These are phyloP conservation scores for Lachnellula suecica DNA, from an alignment of 2,329 filamentous ascomycete genomes.

Conservation along the genomic window DNA sequence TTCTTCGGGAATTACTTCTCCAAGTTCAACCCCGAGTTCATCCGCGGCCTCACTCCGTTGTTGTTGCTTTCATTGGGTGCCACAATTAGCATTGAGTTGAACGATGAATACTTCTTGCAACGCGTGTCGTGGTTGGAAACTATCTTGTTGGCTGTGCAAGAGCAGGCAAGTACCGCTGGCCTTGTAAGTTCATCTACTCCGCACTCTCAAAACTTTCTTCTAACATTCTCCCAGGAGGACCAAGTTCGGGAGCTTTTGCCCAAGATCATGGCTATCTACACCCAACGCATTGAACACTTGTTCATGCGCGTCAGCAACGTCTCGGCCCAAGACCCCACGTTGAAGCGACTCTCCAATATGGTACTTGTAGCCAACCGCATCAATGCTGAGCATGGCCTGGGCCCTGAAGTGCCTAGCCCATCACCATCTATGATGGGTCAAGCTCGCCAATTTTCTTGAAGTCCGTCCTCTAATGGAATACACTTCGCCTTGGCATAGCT, in stretches of 20 bases:
- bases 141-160: conserved; percentile 52
- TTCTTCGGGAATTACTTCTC: conserved; percentile 58
- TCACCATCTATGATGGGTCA: conserved; percentile 10
- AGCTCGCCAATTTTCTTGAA: conserved; percentile 10
- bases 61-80: conserved; percentile 64
- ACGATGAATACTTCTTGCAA: conserved; percentile 50
- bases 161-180: conserved; percentile 26
- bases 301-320: conserved; percentile 50
- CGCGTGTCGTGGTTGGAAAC: conserved; percentile 62
- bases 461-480: background rate
- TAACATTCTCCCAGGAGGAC: conserved; percentile 44
- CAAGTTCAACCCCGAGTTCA: conserved; percentile 50
- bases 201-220: conserved; percentile 6
- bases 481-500: conserved; percentile 1
- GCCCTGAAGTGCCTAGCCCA: conserved; percentile 7
- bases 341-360: conserved; percentile 49
- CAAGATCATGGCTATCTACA: conserved; percentile 55
- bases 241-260: conserved; percentile 56
- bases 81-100: conserved; percentile 59
- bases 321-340: conserved; percentile 45
- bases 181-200: conserved; percentile 30
- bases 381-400: conserved; percentile 24
- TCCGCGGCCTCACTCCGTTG: conserved; percentile 58
- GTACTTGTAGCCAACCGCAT: conserved; percentile 34
- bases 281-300: conserved; percentile 51